Evolutionary conservation across 1,284 basidiomycete genomes (phyloP).

Genomic region (Trametes pubescens): DNA sequence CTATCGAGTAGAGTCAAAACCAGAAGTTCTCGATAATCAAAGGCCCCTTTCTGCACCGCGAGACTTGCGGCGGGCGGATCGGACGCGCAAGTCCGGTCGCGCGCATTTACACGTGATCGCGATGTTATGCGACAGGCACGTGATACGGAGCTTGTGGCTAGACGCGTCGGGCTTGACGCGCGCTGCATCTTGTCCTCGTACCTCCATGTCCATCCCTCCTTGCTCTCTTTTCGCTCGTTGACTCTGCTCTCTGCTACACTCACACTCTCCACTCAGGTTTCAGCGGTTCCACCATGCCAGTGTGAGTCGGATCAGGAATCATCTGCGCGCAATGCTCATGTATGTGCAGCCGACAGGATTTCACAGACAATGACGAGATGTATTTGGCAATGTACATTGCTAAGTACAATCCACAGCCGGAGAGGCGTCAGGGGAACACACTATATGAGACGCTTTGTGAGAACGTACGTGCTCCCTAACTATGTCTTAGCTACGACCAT

Average conservation of each 20-base stretch:
- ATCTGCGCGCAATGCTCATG: not conserved
- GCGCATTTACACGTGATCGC: slow-evolving; percentile 12
- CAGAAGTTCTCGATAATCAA: too few relatives aligned
- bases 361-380: slow-evolving; percentile 24
- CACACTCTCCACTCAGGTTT: too few relatives aligned
- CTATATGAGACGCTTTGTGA: slow-evolving; percentile 32
- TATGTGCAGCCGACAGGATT: slow-evolving; percentile 13
- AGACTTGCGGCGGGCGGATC: not conserved
- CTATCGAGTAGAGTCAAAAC: too few relatives aligned
- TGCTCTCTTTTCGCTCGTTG: not conserved
- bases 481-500: not conserved
- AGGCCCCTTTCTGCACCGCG: too few relatives aligned
- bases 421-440: slow-evolving; percentile 31
- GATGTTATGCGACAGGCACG: slow-evolving; percentile 17
- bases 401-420: slow-evolving; percentile 32
- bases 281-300: not conserved
- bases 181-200: not conserved
- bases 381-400: slow-evolving; percentile 36
- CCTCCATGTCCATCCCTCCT: not conserved
- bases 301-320: not conserved
- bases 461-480: slow-evolving; percentile 29
- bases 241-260: not conserved
- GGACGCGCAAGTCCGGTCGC: not conserved
- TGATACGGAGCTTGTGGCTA: slow-evolving; percentile 9
- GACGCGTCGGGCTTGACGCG: not conserved